Evolutionary conservation across 345 rosid genomes (phyloP).

Genomic region (Alliaria petiolata): DNA sequence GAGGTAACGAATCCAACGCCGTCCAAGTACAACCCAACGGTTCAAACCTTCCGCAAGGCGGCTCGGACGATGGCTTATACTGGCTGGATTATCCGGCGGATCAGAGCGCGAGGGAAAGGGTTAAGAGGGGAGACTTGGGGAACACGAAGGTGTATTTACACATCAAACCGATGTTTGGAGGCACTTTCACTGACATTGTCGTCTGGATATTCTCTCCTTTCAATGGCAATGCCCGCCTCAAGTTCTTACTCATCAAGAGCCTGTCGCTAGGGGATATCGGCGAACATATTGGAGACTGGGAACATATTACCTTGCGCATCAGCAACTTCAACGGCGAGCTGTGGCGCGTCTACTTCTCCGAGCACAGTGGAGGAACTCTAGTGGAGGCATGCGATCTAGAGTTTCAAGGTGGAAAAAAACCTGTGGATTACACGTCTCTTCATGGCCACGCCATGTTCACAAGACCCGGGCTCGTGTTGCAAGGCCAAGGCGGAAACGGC

Average conservation of each 20-base stretch:
- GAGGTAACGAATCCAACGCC: slow-evolving; percentile 62
- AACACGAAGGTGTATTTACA: slow-evolving; percentile 55
- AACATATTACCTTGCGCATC: slow-evolving; percentile 74
- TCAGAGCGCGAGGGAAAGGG: slow-evolving; percentile 38
- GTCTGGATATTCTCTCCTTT: slow-evolving; percentile 82
- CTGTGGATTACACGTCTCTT: slow-evolving; percentile 55
- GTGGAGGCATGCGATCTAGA: slow-evolving; percentile 58
- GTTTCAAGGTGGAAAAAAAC: slow-evolving; percentile 53
- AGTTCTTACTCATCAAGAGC: slow-evolving; percentile 44
- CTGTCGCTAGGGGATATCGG: slow-evolving; percentile 56
- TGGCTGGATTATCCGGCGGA: slow-evolving; percentile 75
- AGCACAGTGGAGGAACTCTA: slow-evolving; percentile 72
- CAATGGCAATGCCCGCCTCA: slow-evolving; percentile 70
- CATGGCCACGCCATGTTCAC: slow-evolving; percentile 77
- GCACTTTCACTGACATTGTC: slow-evolving; percentile 68
- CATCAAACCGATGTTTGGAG: slow-evolving; percentile 73
- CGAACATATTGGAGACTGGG: slow-evolving; percentile 89
- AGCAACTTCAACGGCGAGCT: slow-evolving; percentile 80
- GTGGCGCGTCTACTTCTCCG: slow-evolving; percentile 46
- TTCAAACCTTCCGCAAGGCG: slow-evolving; percentile 83
- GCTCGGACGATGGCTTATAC: slow-evolving; percentile 59
- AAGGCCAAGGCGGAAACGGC: slow-evolving; percentile 52
- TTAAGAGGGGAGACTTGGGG: slow-evolving; percentile 60
- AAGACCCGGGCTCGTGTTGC: slow-evolving; percentile 62
- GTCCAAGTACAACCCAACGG: slow-evolving; percentile 46